phyloP scores from a whole-genome alignment of 179 eudicot genomes.

The Patellifolia procumbens region DNA sequence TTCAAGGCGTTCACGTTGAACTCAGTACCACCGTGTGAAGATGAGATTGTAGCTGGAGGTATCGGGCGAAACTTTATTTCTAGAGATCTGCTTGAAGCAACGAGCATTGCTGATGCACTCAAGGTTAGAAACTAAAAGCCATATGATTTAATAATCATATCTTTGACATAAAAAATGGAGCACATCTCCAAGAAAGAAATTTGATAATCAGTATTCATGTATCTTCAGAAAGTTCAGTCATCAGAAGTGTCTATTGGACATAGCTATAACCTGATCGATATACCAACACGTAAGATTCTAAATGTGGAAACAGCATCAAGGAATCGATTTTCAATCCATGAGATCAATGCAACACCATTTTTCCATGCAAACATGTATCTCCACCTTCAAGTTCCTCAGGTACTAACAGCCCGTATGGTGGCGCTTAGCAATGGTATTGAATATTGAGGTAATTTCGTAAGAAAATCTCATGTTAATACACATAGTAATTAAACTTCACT shows the following conservation, averaged over 20 bases:
- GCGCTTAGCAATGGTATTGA: too few species aligned
- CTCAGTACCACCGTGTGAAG: conserved; percentile 78
- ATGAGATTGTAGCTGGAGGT: conserved; percentile 70
- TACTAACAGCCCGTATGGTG: conserved; percentile 28
- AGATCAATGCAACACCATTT: conserved; percentile 54
- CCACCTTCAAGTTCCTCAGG: conserved; percentile 84
- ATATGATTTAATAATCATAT: neutral
- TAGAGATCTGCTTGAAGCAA: conserved; percentile 83
- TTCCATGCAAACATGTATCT: conserved; percentile 97
- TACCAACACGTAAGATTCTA: conserved; percentile 49
- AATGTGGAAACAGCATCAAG: conserved; percentile 86
- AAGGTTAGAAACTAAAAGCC: conserved; percentile 22
- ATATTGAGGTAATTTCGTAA: too few species aligned
- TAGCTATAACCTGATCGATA: conserved; percentile 78
- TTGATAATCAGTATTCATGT: conserved; percentile 10
- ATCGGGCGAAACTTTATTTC: conserved; percentile 85
- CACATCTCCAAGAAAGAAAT: neutral
- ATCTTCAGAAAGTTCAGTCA: conserved; percentile 61
- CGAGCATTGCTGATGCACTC: conserved; percentile 63
- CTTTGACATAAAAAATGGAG: neutral
- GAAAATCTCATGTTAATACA: too few species aligned
- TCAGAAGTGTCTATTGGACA: conserved; percentile 79
- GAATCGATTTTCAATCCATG: conserved; percentile 54
- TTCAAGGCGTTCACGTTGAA: conserved; percentile 81
- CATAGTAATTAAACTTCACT: too few species aligned